Base-by-base conservation (phyloP, 177 flowering plant genomes). In the Vitis hybrid region DNA sequence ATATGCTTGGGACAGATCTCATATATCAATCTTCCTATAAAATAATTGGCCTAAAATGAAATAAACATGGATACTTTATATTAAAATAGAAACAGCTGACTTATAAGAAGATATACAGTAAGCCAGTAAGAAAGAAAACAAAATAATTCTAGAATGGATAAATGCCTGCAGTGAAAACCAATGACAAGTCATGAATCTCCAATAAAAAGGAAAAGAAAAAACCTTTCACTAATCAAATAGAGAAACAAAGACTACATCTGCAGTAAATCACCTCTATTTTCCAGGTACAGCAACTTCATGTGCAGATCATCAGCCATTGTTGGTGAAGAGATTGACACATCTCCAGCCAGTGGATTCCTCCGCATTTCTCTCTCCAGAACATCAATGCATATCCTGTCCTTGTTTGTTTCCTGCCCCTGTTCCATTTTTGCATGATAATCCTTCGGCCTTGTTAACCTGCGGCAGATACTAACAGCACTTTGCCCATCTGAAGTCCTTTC, bases 401-500 rank as follows among this genome's bases (percentile, higher is more conserved):
- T 88, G 68, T 84, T 86, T 32, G 90, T 32, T 75, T 87, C 85
- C 78, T 87, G 77, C 11, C 95, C 92, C 59, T 86, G 83, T 74
- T 76, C 81, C 10, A 81, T 82, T 65, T 80, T 78, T 11, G 78
- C 76, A 74, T 82, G 60, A 75, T 87, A 90, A 73, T 90, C 95
- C 80, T 88, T 88, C 40, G 87, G 88, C 81, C 91, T 85, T 15
- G 92, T 90, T 69, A 86, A 62, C 64, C 90, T 85, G 75, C 85
- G 75, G 60, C 88, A 88, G 54, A 90, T 86, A 30, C 69, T 79
- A 66, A 85, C 85, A 21, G 92, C 85, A 65, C 73, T 85, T 51
- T 75, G 86, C 10, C 91, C 92, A 77, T 90, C 89, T 1, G 14
- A 52, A 32, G 95, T 85, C 40, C 68, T 61, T 14, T 81, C 89